phyloP scores from a whole-genome alignment of 768 basidiomycete species.

The Auriscalpium vulgare region DNA sequence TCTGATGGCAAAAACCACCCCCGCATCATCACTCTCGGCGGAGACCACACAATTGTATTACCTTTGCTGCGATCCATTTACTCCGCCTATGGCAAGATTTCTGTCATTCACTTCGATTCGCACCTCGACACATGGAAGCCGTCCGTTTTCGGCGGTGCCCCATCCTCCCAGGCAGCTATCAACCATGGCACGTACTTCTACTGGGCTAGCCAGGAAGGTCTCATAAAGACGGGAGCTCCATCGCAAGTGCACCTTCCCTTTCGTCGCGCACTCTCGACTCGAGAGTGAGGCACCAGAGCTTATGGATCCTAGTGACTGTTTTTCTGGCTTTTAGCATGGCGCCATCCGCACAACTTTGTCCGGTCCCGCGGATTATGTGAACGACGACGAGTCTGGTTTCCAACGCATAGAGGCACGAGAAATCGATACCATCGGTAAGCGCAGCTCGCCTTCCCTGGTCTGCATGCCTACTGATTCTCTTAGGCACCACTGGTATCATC shows the following conservation, averaged over 20 bases:
- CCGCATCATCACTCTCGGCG: slow-evolving; percentile 74
- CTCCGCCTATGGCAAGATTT: slow-evolving; percentile 71
- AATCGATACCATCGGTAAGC: slow-evolving; percentile 69
- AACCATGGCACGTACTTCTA: slow-evolving; percentile 91
- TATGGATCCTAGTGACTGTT: slow-evolving; percentile 71
- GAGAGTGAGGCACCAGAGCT: slow-evolving; percentile 21
- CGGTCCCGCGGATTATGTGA: slow-evolving; percentile 65
- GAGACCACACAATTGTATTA: slow-evolving; percentile 80
- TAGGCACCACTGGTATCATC: slow-evolving; percentile 70
- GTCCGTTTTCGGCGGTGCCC: slow-evolving; percentile 65
- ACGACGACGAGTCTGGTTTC: slow-evolving; percentile 76
- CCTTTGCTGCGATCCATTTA: slow-evolving; percentile 62
- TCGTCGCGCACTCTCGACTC: slow-evolving; percentile 7
- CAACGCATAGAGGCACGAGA: slow-evolving; percentile 78
- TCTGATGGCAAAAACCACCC: slow-evolving; percentile 71
- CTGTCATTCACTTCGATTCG: slow-evolving; percentile 83
- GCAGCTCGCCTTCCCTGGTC: background rate
- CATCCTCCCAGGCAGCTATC: slow-evolving; percentile 63
- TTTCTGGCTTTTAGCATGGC: slow-evolving; percentile 52
- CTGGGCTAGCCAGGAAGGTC: slow-evolving; percentile 77
- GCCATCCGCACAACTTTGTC: slow-evolving; percentile 82
- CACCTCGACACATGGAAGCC: slow-evolving; percentile 80
- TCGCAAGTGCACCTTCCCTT: slow-evolving; percentile 59
- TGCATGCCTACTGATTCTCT: background rate
- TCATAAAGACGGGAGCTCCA: slow-evolving; percentile 69